These are phyloP conservation scores for Trichosporon ovoides DNA, from an alignment of 1,284 basidiomycete genomes.

Conservation along the genomic window DNA sequence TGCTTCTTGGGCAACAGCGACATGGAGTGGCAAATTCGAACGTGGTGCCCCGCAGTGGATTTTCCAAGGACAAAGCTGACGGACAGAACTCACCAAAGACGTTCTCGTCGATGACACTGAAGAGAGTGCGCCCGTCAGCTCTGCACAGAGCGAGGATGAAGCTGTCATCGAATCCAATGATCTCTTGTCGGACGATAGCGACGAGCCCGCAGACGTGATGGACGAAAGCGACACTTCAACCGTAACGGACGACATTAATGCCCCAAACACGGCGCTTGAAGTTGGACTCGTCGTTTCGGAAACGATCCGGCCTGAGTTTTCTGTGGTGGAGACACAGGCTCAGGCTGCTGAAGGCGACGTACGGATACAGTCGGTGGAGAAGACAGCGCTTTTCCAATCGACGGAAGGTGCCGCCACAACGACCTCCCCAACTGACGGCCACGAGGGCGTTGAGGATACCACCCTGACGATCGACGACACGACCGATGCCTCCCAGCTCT, in stretches of 20 bases:
- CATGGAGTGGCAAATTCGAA: not conserved
- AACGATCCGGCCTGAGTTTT: not conserved
- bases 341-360: not conserved
- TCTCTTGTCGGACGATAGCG: not conserved
- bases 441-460: not conserved
- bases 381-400: not conserved
- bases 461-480: not conserved
- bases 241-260: not conserved
- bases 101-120: conserved; percentile 26
- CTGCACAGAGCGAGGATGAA: conserved; percentile 2
- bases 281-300: not conserved
- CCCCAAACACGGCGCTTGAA: not conserved
- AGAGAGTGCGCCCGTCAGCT: conserved; percentile 5
- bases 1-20: not conserved
- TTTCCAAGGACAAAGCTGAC: not conserved
- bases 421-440: not conserved
- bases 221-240: not conserved
- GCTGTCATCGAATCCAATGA: not conserved
- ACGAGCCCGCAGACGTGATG: not conserved
- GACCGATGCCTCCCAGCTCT: conserved; percentile 10
- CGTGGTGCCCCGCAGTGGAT: not conserved
- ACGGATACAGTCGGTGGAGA: not conserved
- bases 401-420: not conserved
- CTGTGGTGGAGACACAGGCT: not conserved
- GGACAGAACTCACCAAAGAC: conserved; percentile 1